These are phyloP conservation scores for Gloeopeniophorella convolvens DNA, from an alignment of 768 basidiomycete genomes.

Conservation along the genomic window DNA sequence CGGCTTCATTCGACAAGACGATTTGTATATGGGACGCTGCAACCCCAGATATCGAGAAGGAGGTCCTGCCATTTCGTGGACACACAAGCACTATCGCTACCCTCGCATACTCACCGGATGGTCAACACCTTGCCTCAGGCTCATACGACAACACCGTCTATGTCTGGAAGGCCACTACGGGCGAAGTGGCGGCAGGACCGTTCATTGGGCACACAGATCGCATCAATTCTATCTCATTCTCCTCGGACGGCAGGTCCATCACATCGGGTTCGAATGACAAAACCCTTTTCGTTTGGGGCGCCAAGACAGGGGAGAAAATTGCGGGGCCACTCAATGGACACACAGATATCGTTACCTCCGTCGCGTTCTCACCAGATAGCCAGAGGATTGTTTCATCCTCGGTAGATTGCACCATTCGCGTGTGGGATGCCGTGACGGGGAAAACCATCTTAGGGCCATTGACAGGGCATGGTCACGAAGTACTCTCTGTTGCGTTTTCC, in stretches of 20 bases:
- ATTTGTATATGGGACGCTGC: too few relatives aligned
- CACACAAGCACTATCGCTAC: too few relatives aligned
- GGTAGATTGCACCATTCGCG: background rate
- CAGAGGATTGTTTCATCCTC: background rate
- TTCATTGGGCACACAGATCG: background rate
- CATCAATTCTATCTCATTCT: background rate
- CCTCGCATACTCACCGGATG: too few relatives aligned
- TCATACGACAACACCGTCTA: too few relatives aligned
- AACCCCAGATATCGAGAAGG: too few relatives aligned
- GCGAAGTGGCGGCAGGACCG: background rate
- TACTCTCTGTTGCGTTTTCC: slow-evolving; percentile 4
- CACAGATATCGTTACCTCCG: background rate
- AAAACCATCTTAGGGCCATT: too few relatives aligned
- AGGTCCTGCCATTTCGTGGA: too few relatives aligned
- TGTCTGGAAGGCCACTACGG: too few relatives aligned
- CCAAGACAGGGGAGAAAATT: background rate
- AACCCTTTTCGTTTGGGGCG: background rate
- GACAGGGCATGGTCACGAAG: too few relatives aligned
- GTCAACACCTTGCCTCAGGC: too few relatives aligned
- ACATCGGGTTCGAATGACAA: background rate
- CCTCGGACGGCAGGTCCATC: background rate
- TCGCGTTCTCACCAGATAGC: background rate
- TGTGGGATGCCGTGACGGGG: too few relatives aligned
- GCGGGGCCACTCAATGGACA: background rate
- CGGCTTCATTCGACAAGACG: too few relatives aligned